Base-by-base conservation (phyloP, 2,329 filamentous ascomycete genomes). In the Botrytis pseudocinerea region DNA sequence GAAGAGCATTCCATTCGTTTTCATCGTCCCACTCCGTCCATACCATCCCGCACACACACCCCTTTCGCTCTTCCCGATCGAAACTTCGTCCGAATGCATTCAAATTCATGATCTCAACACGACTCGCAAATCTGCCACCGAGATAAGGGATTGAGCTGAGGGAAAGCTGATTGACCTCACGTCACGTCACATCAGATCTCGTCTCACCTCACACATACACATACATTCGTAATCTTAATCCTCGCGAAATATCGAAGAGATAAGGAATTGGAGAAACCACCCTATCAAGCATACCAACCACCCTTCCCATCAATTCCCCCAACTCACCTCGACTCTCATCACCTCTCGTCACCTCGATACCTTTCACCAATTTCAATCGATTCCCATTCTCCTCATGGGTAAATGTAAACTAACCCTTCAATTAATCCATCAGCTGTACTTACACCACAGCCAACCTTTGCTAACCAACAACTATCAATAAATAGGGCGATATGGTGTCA, bases 401-500 rank as follows among this genome's bases (percentile, higher is more conserved):
- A 72, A 72, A 72, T 72, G 70, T 72, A 72, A 60, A 42, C 57
- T 5, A 18, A 3, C 51, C 51, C 51, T 28, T 57, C 16, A 57
- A 18, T 35, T 35, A 35, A 35, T 40, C 25, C 5, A 20, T 46
- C 35, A 20, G 28, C 20, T 62, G 12, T 14, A 25, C 64, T 22
- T n/a, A 32, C 51, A 42, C 7, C 8, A 35, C 40, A 10, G n/a
- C 10, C 35, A 25, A 2, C n/a, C 18, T 42, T 22, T 10, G 7
- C 54, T 70, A 40, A 54, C 25, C 25, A 54, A 54, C 48, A 54
- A 70, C n/a, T 22, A 4, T 18, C 12, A 42, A 44, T 44, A n/a
- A 46, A 70, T 69, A 81, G 80, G 79, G 79, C 87, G 89, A 85
- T 98, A 97, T 87, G 96, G 95, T 81, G 93, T 98, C 79, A 95